A percentile compares a stretch with the other conserved stretches of the same genome.
Conservation (phyloP, 495 filamentous ascomycete genomes). For the Hypoxylon lenormandii region DNA sequence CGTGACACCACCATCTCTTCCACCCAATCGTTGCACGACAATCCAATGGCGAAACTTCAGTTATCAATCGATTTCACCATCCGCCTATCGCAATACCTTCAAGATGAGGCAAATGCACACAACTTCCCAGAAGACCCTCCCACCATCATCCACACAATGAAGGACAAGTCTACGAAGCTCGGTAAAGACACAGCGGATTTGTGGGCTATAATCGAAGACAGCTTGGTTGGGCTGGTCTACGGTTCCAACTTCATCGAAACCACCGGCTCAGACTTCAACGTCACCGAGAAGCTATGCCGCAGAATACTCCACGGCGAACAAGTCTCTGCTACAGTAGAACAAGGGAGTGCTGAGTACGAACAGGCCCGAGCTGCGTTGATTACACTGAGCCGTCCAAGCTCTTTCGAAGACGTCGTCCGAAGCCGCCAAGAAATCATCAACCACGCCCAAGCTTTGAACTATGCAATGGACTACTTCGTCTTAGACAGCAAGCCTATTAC, state of each 20-base stretch:
- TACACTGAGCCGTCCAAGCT: conserved; percentile 6
- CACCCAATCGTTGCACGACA: no score
- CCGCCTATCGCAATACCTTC: no score
- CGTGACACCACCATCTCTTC: no score
- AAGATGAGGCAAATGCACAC: no score
- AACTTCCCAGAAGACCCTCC: no score
- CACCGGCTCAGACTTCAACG: conserved; percentile 31
- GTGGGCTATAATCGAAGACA: conserved; percentile 8
- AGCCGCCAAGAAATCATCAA: conserved; percentile 53
- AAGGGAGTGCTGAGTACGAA: conserved; percentile 36
- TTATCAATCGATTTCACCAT: no score
- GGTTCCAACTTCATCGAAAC: conserved; percentile 51
- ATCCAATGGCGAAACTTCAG: no score
- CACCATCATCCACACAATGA: no score
- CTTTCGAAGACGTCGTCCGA: conserved; percentile 27
- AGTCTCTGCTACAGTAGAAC: conserved; percentile 22
- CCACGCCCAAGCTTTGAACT: conserved; percentile 51
- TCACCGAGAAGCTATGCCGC: conserved; percentile 42
- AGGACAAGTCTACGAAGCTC: no score
- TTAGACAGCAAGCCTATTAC: conserved; percentile 34
- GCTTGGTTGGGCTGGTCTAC: conserved; percentile 39
- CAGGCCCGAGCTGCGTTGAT: conserved; percentile 17
- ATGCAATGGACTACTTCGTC: conserved; percentile 46
- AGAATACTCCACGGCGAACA: conserved; percentile 25
- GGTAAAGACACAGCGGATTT: no score